Evolutionary conservation across 2,329 filamentous ascomycete genomes (phyloP), one percentile per base, ranked within the genome.

Genomic region (Trichophyton simii): DNA sequence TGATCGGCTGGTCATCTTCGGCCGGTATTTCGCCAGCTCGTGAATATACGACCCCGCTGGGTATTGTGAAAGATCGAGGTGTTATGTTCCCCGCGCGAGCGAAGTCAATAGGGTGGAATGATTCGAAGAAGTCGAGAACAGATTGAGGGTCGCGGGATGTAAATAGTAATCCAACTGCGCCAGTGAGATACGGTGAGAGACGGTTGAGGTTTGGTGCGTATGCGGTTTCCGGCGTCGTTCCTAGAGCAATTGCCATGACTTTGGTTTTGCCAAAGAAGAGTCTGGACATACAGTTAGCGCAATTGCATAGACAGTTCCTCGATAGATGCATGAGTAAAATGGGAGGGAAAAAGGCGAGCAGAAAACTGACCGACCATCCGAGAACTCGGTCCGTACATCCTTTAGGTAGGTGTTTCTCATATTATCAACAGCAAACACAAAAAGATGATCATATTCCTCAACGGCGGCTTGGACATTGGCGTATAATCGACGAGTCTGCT

Each of bases 241-340:
- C 94, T 28, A 99, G 87, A 62, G 94, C 91, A 77, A 94, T 92
- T 69, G 89, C 86, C 91, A 97, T 97, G 75, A 99, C 91, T 79
- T 97, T 97, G 63, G 92, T 97, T 80, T 97, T 99, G 78, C 92
- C 94, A 77, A 96, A 97, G 84, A 97, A 97, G 73, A 99, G 80
- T 69, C 91, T 94, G 34, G 9, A 36, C 2, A 36, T 36, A 36
- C 34, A 11, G 9, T 36, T 36, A 36, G 34, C 34, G 9, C 9
- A 36, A 13, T 11, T 36, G 69, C 22, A n/a, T 46, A 36, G 59
- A 59, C 20, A 57, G 50, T 50, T 31, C 6, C n/a, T 9, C 9
- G 13, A 18, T 34, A 54, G 62, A 38, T 8, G 41, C 13, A 44
- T 18, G n/a, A 15, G 13, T 6, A 44, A 3, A 18, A 5, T 44